phyloP scores from a whole-genome alignment of 1,139 yeast genomes.

The Eremothecium coryli region DNA sequence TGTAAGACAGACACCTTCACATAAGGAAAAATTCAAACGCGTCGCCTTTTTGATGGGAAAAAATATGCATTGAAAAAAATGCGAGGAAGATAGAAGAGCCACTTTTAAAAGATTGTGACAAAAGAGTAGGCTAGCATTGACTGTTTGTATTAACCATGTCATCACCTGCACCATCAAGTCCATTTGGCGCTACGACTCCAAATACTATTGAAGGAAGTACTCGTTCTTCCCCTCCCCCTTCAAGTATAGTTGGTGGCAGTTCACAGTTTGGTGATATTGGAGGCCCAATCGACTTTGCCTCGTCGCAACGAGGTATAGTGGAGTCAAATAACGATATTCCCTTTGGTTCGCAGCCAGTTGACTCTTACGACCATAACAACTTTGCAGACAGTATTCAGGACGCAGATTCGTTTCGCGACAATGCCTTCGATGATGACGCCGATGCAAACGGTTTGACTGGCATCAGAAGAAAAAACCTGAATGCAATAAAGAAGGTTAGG shows the following conservation, averaged over 20 bases:
- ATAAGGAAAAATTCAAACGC: too few relatives aligned
- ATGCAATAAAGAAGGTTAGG: conserved; percentile 73
- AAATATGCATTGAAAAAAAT: too few relatives aligned
- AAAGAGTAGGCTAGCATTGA: too few relatives aligned
- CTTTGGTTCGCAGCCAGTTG: background rate
- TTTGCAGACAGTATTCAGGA: conserved; percentile 12
- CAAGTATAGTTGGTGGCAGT: conserved; percentile 1
- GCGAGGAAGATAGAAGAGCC: too few relatives aligned
- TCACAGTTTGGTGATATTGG: conserved; percentile 4
- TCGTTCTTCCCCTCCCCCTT: conserved; percentile 4
- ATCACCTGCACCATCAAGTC: conserved; percentile 4
- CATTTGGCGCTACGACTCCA: background rate
- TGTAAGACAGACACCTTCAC: too few relatives aligned
- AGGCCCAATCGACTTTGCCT: background rate
- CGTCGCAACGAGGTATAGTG: conserved; percentile 2
- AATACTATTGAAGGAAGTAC: background rate
- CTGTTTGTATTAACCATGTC: conserved; percentile 3
- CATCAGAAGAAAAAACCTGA: conserved; percentile 34
- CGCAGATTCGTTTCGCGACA: conserved; percentile 19
- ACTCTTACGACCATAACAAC: conserved; percentile 6
- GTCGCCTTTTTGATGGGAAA: too few relatives aligned
- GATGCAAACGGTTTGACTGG: conserved; percentile 24
- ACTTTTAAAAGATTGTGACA: too few relatives aligned
- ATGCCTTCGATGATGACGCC: conserved; percentile 15
- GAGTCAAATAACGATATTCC: background rate